These are phyloP conservation scores for Pinus albicaulis DNA, from an alignment of 75 land plant genomes.

Conservation along the genomic window DNA sequence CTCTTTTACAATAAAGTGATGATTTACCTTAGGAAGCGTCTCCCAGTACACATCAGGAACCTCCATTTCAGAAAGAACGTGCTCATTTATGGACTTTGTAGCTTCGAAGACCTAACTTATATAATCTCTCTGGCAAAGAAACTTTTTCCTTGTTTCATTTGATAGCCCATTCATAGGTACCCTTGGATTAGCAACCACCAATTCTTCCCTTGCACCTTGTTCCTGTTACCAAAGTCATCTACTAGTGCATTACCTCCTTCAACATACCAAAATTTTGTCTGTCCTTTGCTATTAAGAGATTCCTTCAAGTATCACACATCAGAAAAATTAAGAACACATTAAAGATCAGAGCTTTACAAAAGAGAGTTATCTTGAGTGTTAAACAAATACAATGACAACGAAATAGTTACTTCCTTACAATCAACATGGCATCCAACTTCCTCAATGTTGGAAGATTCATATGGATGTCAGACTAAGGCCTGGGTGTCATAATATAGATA, in stretches of 20 bases:
- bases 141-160: constrained; percentile 42
- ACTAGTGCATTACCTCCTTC: constrained; percentile 62
- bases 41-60: constrained; percentile 67
- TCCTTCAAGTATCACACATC: constrained; percentile 47
- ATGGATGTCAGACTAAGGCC: constrained; percentile 83
- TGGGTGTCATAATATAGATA: constrained; percentile 84
- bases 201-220: constrained; percentile 48
- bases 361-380: not conserved
- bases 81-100: constrained; percentile 81
- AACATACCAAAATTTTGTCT: constrained; percentile 89
- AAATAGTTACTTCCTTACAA: constrained; percentile 41
- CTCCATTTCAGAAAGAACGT: constrained; percentile 73
- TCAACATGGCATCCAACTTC: constrained; percentile 88
- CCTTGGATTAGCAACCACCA: constrained; percentile 95
- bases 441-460: constrained; percentile 90
- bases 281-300: constrained; percentile 63
- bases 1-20: not conserved
- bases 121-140: constrained; percentile 52
- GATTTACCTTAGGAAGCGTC: constrained; percentile 78
- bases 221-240: constrained; percentile 28
- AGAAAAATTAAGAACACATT: not conserved
- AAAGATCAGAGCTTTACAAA: not conserved
- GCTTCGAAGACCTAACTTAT: constrained; percentile 85
- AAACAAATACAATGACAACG: not conserved
- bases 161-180: constrained; percentile 80